Evolutionary conservation across 192 early-diverging fungal species (phyloP).

Genomic region (Podila verticillata): DNA sequence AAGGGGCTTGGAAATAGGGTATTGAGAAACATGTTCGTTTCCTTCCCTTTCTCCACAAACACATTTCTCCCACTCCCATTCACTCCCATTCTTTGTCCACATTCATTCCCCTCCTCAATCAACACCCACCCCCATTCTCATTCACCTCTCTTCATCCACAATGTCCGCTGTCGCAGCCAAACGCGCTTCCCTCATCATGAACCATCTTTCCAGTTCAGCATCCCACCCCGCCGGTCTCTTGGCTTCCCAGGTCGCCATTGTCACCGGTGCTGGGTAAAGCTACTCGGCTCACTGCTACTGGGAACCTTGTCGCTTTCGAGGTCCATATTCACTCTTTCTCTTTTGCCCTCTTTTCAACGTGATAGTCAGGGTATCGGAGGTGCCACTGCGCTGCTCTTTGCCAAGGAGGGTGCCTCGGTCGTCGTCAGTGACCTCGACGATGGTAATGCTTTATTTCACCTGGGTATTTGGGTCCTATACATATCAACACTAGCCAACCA

Average conservation of each 20-base stretch:
- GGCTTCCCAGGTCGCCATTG: conserved; percentile 67
- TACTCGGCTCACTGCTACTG: too few species aligned
- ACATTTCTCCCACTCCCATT: background rate
- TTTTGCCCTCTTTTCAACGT: background rate
- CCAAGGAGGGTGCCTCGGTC: conserved; percentile 86
- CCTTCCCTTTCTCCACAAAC: background rate
- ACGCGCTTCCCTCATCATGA: conserved; percentile 35
- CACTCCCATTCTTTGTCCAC: background rate
- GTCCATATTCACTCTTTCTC: background rate
- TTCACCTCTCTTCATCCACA: background rate
- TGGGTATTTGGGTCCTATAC: too few species aligned
- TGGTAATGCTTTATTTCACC: conserved; percentile 27
- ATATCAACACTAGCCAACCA: too few species aligned
- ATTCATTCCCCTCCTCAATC: background rate
- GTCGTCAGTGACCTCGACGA: conserved; percentile 95
- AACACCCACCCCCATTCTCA: background rate
- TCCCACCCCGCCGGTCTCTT: conserved; percentile 61
- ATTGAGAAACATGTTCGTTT: too few species aligned
- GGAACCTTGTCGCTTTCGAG: too few species aligned
- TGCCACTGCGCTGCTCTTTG: conserved; percentile 89
- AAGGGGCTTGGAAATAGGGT: too few species aligned
- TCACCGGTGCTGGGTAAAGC: conserved; percentile 72
- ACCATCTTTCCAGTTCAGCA: conserved; percentile 54
- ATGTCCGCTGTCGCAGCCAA: conserved; percentile 35
- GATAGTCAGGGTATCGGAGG: conserved; percentile 83